These are phyloP conservation scores for Allantophomopsis cytisporea DNA, from an alignment of 2,329 filamentous ascomycete genomes.

Conservation along the genomic window DNA sequence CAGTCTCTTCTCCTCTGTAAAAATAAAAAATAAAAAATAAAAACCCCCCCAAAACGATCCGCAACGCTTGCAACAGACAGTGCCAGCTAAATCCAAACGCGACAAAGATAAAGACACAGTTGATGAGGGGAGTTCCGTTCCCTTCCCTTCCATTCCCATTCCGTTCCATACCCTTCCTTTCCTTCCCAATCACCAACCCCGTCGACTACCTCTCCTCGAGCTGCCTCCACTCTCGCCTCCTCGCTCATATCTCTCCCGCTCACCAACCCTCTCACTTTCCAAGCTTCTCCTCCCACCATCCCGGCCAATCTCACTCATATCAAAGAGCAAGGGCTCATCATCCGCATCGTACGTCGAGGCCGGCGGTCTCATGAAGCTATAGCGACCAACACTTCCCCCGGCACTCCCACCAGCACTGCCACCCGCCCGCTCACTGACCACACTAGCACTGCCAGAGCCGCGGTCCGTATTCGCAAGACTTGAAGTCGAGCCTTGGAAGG, in stretches of 20 bases:
- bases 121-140: too few relatives aligned
- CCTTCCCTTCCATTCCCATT: too few relatives aligned
- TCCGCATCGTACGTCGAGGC: conserved; percentile 36
- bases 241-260: conserved; percentile 7
- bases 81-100: too few relatives aligned
- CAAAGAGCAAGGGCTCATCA: conserved; percentile 59
- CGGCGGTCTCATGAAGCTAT: conserved; percentile 28
- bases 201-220: too few relatives aligned
- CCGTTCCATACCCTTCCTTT: too few relatives aligned
- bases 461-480: conserved; percentile 16
- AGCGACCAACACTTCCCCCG: conserved; percentile 13
- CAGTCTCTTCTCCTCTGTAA: too few relatives aligned
- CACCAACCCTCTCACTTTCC: conserved; percentile 29
- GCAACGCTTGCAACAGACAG: too few relatives aligned
- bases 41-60: too few relatives aligned
- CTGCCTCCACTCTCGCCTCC: conserved; percentile 1
- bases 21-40: too few relatives aligned
- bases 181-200: too few relatives aligned
- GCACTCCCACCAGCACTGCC: conserved; percentile 5
- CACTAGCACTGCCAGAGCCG: conserved; percentile 14
- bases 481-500: conserved; percentile 18
- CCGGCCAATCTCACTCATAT: conserved; percentile 57
- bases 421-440: conserved; percentile 20
- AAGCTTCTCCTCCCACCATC: conserved; percentile 39
- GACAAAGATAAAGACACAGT: too few relatives aligned